A percentile compares a stretch with the other conserved stretches of the same genome.
Evolutionary conservation across 129 eudicot genomes (phyloP).

Genomic region (Artemisia annua): DNA sequence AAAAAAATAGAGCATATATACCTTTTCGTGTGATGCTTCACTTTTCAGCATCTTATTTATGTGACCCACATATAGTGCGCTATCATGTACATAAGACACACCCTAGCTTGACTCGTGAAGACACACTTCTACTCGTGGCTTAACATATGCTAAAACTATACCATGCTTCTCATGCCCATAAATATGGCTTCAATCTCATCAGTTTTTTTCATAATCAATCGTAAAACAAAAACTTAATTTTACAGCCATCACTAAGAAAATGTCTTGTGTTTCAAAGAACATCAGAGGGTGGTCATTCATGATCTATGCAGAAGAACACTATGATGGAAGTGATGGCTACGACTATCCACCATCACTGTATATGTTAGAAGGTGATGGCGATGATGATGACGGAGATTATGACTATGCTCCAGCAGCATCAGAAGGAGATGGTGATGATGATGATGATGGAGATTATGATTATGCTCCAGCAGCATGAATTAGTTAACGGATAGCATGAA

Average conservation of each 20-base stretch:
- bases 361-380: slow-evolving; percentile 25
- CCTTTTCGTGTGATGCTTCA: too few species aligned
- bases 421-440: slow-evolving; percentile 27
- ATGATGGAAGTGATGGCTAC: not conserved
- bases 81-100: slow-evolving; percentile 7
- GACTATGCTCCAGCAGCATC: slow-evolving; percentile 30
- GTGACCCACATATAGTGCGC: too few species aligned
- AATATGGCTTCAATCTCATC: not conserved
- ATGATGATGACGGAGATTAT: slow-evolving; percentile 30
- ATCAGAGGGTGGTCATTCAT: not conserved
- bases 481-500: not conserved
- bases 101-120: not conserved
- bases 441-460: slow-evolving; percentile 34
- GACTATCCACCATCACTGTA: not conserved
- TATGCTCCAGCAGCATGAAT: slow-evolving; percentile 39
- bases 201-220: not conserved
- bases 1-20: too few species aligned
- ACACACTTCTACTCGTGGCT: slow-evolving; percentile 1
- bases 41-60: too few species aligned
- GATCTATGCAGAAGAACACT: not conserved
- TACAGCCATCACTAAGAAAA: not conserved
- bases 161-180: not conserved
- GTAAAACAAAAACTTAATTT: not conserved
- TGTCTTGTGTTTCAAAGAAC: not conserved
- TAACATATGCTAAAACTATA: not conserved